Percentiles rank a stretch among this genome's conserved stretches.
These are phyloP conservation scores for Solanum hybrid DNA, from an alignment of 305 asterid species.

Conservation along the genomic window DNA sequence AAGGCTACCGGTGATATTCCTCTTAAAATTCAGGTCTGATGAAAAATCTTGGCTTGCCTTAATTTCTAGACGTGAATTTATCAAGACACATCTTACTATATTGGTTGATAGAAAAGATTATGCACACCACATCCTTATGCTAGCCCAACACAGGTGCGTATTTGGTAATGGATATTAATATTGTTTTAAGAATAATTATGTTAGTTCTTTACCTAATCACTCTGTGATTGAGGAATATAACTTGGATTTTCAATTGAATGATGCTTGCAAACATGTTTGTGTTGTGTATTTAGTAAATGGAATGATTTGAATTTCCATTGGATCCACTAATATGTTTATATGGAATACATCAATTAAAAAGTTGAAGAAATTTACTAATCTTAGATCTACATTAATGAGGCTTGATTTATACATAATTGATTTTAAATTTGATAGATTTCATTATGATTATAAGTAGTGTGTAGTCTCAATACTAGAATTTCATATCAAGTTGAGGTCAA, in stretches of 20 bases:
- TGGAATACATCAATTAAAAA: not conserved
- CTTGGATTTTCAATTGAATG: not conserved
- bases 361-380: not conserved
- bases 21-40: not conserved
- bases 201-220: not conserved
- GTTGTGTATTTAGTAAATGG: not conserved
- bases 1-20: not conserved
- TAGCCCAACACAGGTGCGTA: not conserved
- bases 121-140: not conserved
- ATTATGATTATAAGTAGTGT: not conserved
- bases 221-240: not conserved
- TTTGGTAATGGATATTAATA: not conserved
- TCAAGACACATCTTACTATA: not conserved
- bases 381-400: not conserved
- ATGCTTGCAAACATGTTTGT: not conserved
- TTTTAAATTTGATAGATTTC: not conserved
- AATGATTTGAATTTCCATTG: not conserved
- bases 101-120: not conserved
- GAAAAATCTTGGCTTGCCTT: not conserved
- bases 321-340: not conserved
- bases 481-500: not conserved
- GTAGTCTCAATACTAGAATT: not conserved
- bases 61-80: not conserved
- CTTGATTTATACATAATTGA: not conserved
- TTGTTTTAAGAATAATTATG: not conserved